These are phyloP conservation scores for Arabidopsis hybrid DNA, from an alignment of 441 rosid species.

Conservation along the genomic window DNA sequence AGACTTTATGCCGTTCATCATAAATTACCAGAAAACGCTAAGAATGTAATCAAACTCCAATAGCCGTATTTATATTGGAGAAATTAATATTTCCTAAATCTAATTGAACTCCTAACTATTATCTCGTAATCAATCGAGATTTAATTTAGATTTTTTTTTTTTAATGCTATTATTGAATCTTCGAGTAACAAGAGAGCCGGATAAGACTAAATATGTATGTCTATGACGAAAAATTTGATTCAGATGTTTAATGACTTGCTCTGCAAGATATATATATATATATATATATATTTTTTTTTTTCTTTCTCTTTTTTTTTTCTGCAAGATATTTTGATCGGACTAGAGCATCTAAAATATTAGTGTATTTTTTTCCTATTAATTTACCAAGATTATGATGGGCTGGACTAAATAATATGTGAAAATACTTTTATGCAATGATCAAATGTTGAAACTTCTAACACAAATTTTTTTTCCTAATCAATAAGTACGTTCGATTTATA, in stretches of 20 bases:
- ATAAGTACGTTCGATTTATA: no score
- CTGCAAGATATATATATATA: no score
- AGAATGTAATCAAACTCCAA: not conserved
- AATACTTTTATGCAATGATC: not conserved
- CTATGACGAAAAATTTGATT: not conserved
- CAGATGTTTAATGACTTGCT: not conserved
- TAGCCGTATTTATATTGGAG: not conserved
- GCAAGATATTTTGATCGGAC: not conserved
- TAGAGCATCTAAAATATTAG: not conserved
- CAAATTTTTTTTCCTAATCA: not conserved
- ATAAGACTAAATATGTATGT: not conserved
- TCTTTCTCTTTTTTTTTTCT: no score
- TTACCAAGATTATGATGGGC: not conserved
- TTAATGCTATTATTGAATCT: not conserved
- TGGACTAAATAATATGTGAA: not conserved
- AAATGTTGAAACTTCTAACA: not conserved
- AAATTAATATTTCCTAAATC: not conserved
- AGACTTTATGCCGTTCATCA: not conserved
- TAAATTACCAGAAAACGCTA: not conserved
- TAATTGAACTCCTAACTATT: not conserved
- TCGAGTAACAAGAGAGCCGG: not conserved
- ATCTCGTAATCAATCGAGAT: not conserved
- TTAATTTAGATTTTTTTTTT: not conserved
- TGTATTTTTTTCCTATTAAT: not conserved
- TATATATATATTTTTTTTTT: no score